Evolutionary conservation across 164 flowering plant species (phyloP).

Genomic region (Hamamelis virginiana): DNA sequence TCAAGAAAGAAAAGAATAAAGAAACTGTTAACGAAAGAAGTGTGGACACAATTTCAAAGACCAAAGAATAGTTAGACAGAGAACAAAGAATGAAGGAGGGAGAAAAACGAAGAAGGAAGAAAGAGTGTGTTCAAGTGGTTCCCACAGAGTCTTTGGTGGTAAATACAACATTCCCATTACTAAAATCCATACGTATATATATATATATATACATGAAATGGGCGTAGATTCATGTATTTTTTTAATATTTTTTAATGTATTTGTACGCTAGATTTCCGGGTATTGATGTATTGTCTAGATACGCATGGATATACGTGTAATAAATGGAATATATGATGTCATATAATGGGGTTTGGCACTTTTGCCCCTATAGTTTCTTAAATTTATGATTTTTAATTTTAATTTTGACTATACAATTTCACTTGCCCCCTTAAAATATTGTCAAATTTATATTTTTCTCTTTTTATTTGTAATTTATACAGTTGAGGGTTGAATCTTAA

Average conservation of each 20-base stretch:
- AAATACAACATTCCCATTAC: too few relatives aligned
- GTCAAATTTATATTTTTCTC: too few relatives aligned
- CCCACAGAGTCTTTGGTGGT: too few relatives aligned
- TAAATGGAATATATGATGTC: not conserved
- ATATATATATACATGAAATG: too few relatives aligned
- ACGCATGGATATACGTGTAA: not conserved
- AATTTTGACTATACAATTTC: too few relatives aligned
- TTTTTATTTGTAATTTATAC: too few relatives aligned
- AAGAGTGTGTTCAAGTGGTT: not conserved
- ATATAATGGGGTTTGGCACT: not conserved
- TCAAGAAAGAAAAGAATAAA: constrained; percentile 6
- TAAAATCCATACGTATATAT: too few relatives aligned
- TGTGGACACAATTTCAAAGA: not conserved
- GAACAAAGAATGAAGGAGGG: not conserved
- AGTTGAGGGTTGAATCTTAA: too few relatives aligned
- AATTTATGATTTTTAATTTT: too few relatives aligned
- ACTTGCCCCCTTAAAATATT: too few relatives aligned
- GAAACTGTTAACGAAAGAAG: not conserved
- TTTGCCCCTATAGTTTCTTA: not conserved
- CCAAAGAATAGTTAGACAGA: not conserved
- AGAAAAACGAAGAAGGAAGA: not conserved
- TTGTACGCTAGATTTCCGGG: too few relatives aligned
- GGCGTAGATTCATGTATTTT: not conserved
- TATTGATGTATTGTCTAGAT: not conserved
- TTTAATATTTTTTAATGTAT: too few relatives aligned